Evolutionary conservation across 1,284 basidiomycete genomes (phyloP).

Genomic region (Mycena citricolor): DNA sequence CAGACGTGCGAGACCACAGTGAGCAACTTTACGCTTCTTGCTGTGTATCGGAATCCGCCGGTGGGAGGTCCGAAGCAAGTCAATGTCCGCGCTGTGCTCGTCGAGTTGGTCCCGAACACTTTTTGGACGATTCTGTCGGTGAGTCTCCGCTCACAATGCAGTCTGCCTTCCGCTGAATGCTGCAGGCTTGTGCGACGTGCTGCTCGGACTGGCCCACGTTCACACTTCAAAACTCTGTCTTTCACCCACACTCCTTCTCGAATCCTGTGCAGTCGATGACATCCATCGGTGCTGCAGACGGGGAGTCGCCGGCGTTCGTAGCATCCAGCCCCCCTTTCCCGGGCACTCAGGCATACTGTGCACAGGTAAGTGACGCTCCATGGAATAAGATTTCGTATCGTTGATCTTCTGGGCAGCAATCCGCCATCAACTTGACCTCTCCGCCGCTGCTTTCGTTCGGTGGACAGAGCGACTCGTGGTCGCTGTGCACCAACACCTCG

Average conservation of each 20-base stretch:
- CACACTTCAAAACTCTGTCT: constrained; percentile 36
- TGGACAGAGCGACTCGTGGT: constrained; percentile 37
- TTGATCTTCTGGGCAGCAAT: constrained; percentile 8
- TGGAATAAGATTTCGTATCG: background rate
- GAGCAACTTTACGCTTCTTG: constrained; percentile 37
- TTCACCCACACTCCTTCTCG: constrained; percentile 36
- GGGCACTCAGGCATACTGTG: constrained; percentile 39
- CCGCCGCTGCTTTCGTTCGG: constrained; percentile 36
- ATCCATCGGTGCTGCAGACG: constrained; percentile 36
- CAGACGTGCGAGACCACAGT: constrained; percentile 30
- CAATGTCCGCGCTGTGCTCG: constrained; percentile 34
- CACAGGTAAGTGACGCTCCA: constrained; percentile 31
- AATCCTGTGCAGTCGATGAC: constrained; percentile 38
- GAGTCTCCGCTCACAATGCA: constrained; percentile 16
- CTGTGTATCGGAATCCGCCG: constrained; percentile 34
- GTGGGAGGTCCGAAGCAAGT: constrained; percentile 28
- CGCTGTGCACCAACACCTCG: constrained; percentile 40
- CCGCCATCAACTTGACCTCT: constrained; percentile 27
- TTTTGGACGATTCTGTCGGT: constrained; percentile 41
- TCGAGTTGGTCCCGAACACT: constrained; percentile 38
- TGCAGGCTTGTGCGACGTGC: constrained; percentile 37
- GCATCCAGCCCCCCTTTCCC: constrained; percentile 41
- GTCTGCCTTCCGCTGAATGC: too few relatives aligned
- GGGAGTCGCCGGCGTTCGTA: constrained; percentile 41
- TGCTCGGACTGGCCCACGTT: constrained; percentile 42